Conservation (phyloP, 257 asterid species). For the Sherardia arvensis region DNA sequence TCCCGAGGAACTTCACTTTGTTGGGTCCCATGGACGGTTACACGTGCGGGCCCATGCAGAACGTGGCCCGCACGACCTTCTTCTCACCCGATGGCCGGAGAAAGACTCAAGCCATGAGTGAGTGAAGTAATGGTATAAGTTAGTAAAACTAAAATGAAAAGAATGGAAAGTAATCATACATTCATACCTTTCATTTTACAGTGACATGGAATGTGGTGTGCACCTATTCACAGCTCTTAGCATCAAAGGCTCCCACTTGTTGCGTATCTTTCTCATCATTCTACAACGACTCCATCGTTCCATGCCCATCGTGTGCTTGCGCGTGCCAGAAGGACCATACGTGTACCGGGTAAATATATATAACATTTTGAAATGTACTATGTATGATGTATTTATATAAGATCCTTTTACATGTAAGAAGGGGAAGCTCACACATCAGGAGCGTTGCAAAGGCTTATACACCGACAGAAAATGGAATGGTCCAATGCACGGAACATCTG, state of each 20-base stretch:
- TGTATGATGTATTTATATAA: not conserved
- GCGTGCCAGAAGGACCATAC: constrained; percentile 9
- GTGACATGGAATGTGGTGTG: constrained; percentile 19
- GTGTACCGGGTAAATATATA: not conserved
- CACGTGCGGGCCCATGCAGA: constrained; percentile 17
- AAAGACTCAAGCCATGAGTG: constrained; percentile 19
- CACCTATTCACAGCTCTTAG: constrained; percentile 13
- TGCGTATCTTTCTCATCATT: constrained; percentile 18
- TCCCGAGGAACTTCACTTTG: constrained; percentile 24
- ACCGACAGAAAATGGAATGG: constrained; percentile 1
- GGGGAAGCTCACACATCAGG: constrained; percentile 3
- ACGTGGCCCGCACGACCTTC: constrained; percentile 8
- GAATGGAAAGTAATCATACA: not conserved
- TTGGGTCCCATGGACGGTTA: constrained; percentile 20
- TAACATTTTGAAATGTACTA: not conserved
- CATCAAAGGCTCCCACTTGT: constrained; percentile 6
- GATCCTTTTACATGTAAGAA: not conserved
- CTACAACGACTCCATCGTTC: constrained; percentile 12
- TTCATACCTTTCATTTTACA: not conserved
- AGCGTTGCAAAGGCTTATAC: not conserved
- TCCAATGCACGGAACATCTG: constrained; percentile 16
- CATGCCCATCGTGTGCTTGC: constrained; percentile 15
- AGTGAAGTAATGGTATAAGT: not conserved
- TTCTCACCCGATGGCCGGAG: constrained; percentile 14
- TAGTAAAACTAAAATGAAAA: not conserved